phyloP scores from a whole-genome alignment of 1,284 basidiomycete species.

The Ustilago loliicola region DNA sequence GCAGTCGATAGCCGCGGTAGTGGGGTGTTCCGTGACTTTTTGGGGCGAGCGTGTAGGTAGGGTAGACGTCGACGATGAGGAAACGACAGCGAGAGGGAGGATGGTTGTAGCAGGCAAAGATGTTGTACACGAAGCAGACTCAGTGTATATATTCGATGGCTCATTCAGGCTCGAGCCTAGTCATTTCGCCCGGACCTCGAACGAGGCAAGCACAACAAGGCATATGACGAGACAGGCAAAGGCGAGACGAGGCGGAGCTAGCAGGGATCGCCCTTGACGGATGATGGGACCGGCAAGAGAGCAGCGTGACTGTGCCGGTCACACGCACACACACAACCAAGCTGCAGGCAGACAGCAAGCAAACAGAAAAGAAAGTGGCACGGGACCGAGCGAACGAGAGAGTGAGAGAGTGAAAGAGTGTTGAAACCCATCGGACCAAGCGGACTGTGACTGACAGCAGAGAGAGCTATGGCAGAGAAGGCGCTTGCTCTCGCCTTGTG shows the following conservation, averaged over 20 bases:
- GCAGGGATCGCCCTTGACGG: constrained; percentile 19
- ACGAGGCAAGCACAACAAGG: neutral
- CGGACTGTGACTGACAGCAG: constrained; percentile 17
- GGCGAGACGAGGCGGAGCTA: constrained; percentile 10
- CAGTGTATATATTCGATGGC: constrained; percentile 15
- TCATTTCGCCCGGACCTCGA: neutral
- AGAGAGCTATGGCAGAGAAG: neutral
- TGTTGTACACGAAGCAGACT: neutral
- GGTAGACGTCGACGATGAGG: neutral
- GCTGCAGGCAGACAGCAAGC: neutral
- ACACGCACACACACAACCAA: neutral
- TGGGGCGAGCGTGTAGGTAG: neutral
- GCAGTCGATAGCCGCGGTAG: neutral
- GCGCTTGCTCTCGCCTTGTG: neutral
- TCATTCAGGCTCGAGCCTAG: neutral
- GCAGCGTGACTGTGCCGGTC: constrained; percentile 21
- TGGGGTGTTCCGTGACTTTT: neutral
- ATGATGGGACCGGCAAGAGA: constrained; percentile 9
- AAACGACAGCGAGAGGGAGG: neutral
- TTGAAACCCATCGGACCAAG: constrained; percentile 48
- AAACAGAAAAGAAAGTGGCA: constrained; percentile 7
- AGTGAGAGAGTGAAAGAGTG: constrained; percentile 6
- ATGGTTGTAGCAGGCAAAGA: constrained; percentile 4
- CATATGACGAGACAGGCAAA: neutral
- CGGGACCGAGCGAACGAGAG: constrained; percentile 1